These are phyloP conservation scores for Dysphania ambrosioides DNA, from an alignment of 148 eudicot species.

Conservation along the genomic window DNA sequence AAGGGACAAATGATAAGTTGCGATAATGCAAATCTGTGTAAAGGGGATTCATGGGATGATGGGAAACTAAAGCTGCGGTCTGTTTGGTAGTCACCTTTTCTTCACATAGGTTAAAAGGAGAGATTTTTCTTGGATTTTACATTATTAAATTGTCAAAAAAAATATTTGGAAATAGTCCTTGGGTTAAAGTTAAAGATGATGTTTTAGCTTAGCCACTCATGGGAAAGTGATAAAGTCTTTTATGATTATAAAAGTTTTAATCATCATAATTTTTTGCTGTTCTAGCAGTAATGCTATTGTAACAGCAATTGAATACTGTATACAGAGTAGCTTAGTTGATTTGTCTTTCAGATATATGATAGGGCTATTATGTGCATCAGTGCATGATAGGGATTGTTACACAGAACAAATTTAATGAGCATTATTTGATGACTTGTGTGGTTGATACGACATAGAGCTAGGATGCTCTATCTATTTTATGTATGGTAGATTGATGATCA, in stretches of 20 bases:
- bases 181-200: constrained; percentile 14
- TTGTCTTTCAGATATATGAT: too few species aligned
- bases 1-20: constrained; percentile 8
- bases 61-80: constrained; percentile 28
- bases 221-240: constrained; percentile 10
- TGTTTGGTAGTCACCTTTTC: constrained; percentile 19
- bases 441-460: too few species aligned
- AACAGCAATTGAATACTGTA: neutral
- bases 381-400: neutral
- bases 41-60: constrained; percentile 22
- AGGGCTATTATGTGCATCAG: neutral
- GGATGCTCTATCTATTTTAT: too few species aligned
- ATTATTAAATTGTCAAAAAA: neutral
- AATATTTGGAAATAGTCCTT: neutral
- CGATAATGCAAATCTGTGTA: constrained; percentile 20
- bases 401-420: neutral
- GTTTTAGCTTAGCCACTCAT: constrained; percentile 10
- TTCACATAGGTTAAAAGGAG: constrained; percentile 15
- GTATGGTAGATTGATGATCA: too few species aligned
- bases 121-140: constrained; percentile 22
- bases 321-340: too few species aligned
- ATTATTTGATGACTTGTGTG: neutral
- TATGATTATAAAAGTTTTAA: neutral
- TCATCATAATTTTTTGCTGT: neutral
- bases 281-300: neutral